Evolutionary conservation across 805 yeast species (phyloP), one percentile per base, ranked within the genome.

Genomic region (Nakazawaea wyomingensis): DNA sequence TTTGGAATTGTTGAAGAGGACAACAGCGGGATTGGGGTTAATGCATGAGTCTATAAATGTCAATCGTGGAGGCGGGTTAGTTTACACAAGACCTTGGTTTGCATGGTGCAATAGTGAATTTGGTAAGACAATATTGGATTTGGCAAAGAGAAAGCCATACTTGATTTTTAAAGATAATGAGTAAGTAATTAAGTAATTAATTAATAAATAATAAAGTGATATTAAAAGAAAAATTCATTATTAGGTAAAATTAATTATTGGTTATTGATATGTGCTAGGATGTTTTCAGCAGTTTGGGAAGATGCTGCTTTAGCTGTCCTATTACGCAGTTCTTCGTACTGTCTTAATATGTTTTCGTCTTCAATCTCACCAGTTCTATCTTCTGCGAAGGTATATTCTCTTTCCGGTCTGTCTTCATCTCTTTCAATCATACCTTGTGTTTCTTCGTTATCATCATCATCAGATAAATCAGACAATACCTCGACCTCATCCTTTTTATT

Each of bases 101-200:
- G 83, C 95, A 4, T 88, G 96, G 96, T 85, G 95, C 52, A 88
- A 88, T 57, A 80, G 95, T 1, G 96, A 89, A 61, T 86, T 88
- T 64, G 96, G 89, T 17, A 85, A 85, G 60, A 82, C 95, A 1
- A 81, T 88, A n/a, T 59, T 88, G 36, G 82, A 86, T 53, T 63
- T 88, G 48, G 89, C 91, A 2, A 64, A 71, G 45, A 65, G 84
- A 40, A 85, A 83, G 55, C 95, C 95, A 0, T 75, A 83, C 54
- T 62, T 86, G 50, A 74, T 87, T 11, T 82, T 85, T 54, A 74
- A 72, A 35, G 60, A 66, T 22, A 3, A 27, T 13, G 7, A n/a
- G n/a, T n/a, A n/a, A n/a, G n/a, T n/a, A n/a, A n/a, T n/a, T n/a
- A n/a, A n/a, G n/a, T n/a, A n/a, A n/a, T n/a, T n/a, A n/a, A n/a